Evolutionary conservation across 31 red algal genomes (phyloP).

Genomic region (Odonthalia washingtoniensis): DNA sequence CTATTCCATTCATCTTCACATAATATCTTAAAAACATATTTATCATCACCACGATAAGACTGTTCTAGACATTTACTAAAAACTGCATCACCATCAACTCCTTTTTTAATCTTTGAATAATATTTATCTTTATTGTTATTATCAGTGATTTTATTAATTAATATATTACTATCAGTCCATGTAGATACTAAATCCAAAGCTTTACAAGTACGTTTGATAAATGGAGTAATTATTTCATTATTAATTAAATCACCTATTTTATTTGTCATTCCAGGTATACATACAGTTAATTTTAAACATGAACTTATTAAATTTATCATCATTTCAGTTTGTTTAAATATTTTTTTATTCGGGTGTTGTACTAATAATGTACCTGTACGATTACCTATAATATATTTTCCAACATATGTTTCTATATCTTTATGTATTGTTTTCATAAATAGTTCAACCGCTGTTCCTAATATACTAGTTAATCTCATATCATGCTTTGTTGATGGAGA

Average conservation of each 20-base stretch:
- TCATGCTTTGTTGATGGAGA: neutral
- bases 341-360: conserved; percentile 16
- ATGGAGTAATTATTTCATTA: conserved; percentile 47
- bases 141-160: too few species aligned
- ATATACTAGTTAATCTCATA: conserved; percentile 26
- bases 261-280: conserved; percentile 37
- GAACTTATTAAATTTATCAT: conserved; percentile 35
- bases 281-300: conserved; percentile 42
- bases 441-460: conserved; percentile 37
- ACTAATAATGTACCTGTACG: conserved; percentile 60
- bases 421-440: conserved; percentile 46
- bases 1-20: conserved; percentile 61
- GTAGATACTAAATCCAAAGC: conserved; percentile 55
- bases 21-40: conserved; percentile 19
- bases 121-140: too few species aligned
- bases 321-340: too few species aligned
- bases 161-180: too few species aligned
- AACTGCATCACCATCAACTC: conserved; percentile 28
- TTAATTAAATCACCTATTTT: conserved; percentile 36
- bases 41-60: neutral
- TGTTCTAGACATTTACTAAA: neutral
- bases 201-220: conserved; percentile 46
- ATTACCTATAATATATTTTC: conserved; percentile 42
- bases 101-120: conserved; percentile 16
- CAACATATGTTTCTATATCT: conserved; percentile 47